Evolutionary conservation across 805 yeast species (phyloP), one percentile per base, ranked within the genome.

Genomic region (Wickerhamomyces subpelliculosus): DNA sequence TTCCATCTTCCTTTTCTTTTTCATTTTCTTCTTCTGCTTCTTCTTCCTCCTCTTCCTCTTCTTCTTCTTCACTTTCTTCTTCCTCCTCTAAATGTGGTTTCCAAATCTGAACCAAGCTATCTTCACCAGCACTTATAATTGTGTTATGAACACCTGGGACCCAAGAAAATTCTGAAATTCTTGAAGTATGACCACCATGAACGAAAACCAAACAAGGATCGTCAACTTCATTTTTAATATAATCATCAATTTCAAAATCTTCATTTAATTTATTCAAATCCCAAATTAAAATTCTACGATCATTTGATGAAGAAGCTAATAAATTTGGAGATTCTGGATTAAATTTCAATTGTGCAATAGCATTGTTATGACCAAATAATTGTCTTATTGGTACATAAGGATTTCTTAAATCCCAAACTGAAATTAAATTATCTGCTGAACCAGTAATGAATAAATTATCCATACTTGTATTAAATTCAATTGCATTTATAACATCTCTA

Each of bases 181-280:
- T 68, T 34, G 74, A 75, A 3, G 88, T 76, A 61, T 87, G 96
- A 11, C 96, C 96, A 13, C 94, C 95, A 58, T 88, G 95, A 51
- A 85, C 73, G 54, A 85, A 87, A 19, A 63, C 61, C 40, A 87
- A 69, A 55, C 87, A 82, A 6, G 95, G 93, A 45, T 88, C 94
- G 10, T 78, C 75, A 43, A 71, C 71, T 22, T 70, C 69, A 44
- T 73, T 80, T 46, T 72, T 82, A 20, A 67, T 65, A 37, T 68
- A 73, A 41, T 70, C 75, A 35, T 65, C 67, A 36, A 65, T 71
- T 44, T 72, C 75, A 25, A 75, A 81, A 8, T 70, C 73, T 38
- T 76, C 78, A 23, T 69, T 74, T 40, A 83, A 58, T 42, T 68
- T 67, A 40, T 67, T 64, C 45, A 87, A 64, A 50, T 87, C 87